phyloP scores from a whole-genome alignment of 345 rosid species.

The Laguncularia racemosa region DNA sequence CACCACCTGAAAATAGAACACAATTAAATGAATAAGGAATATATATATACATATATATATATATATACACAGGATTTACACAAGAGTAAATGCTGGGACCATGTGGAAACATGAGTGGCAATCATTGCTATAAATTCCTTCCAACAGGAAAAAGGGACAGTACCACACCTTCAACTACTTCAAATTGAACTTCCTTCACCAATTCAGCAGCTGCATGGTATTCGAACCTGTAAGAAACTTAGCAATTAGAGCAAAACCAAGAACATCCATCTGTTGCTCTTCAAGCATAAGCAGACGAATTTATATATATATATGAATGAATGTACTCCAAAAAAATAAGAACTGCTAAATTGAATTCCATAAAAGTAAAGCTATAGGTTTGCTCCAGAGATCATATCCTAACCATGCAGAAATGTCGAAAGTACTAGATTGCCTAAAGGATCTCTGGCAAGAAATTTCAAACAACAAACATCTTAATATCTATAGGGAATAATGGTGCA shows the following conservation, averaged over 20 bases:
- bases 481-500: neutral
- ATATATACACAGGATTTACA: slow-evolving; percentile 11
- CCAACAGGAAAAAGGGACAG: neutral
- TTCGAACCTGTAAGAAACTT: slow-evolving; percentile 48
- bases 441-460: no score
- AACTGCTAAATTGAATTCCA: no score
- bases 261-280: no score
- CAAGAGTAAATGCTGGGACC: neutral
- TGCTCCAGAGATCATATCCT: no score
- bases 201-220: slow-evolving; percentile 71
- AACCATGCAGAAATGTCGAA: no score
- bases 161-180: slow-evolving; percentile 64
- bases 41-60: slow-evolving; percentile 5
- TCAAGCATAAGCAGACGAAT: no score
- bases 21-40: neutral
- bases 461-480: no score
- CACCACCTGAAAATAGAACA: slow-evolving; percentile 51
- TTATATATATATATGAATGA: no score
- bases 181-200: slow-evolving; percentile 76
- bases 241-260: neutral
- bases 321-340: no score
- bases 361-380: no score
- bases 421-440: no score
- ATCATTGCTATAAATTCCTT: neutral
- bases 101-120: no score